Evolutionary conservation across 805 yeast genomes (phyloP).

Genomic region (Spathaspora boniae): DNA sequence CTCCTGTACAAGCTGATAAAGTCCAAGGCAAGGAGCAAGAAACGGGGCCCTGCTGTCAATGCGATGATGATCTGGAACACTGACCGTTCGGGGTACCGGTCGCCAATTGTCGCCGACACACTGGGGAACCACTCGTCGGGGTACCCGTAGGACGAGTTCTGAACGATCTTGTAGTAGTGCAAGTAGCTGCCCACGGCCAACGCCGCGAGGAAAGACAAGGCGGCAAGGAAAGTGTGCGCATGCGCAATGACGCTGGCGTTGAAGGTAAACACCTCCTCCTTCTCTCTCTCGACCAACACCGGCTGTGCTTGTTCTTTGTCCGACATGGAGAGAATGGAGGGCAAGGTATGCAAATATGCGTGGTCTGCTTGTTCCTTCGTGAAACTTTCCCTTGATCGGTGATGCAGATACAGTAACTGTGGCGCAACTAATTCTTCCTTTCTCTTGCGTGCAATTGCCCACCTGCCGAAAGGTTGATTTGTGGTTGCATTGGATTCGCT

Average conservation of each 20-base stretch:
- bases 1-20: constrained; percentile 44
- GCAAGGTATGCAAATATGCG: no score
- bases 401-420: no score
- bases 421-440: no score
- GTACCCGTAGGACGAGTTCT: constrained; percentile 81
- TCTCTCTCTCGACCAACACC: not conserved
- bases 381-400: no score
- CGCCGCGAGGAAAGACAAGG: constrained; percentile 72
- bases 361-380: no score
- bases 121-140: constrained; percentile 99
- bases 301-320: constrained; percentile 4
- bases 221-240: constrained; percentile 71
- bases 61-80: constrained; percentile 90
- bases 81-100: constrained; percentile 92
- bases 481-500: no score
- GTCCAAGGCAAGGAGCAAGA: constrained; percentile 54
- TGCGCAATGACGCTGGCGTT: constrained; percentile 67
- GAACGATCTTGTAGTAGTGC: constrained; percentile 85
- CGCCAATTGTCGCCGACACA: constrained; percentile 96
- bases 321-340: no score
- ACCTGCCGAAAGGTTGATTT: no score
- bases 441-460: no score
- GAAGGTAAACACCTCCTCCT: constrained; percentile 24
- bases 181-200: constrained; percentile 67
- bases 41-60: constrained; percentile 89